phyloP scores from a whole-genome alignment of 495 filamentous ascomycete genomes.

The Hypoxylon lienhwacheense region DNA sequence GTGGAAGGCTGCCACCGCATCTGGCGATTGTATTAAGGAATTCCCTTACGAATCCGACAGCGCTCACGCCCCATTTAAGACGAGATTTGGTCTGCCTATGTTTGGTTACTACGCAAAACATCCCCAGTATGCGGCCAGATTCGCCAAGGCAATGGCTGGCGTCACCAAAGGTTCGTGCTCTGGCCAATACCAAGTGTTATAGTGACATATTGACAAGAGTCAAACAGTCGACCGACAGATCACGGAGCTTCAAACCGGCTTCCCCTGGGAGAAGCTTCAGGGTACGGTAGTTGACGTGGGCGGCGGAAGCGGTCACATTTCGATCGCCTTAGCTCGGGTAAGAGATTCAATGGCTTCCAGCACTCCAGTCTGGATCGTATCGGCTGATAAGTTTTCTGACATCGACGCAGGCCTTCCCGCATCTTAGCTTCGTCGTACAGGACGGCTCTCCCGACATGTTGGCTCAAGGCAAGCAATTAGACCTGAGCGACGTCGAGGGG shows the following conservation, averaged over 20 bases:
- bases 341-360: neutral
- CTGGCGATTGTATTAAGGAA: constrained; percentile 10
- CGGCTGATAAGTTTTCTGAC: too few species aligned
- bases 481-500: constrained; percentile 20
- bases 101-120: constrained; percentile 6
- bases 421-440: constrained; percentile 37
- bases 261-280: constrained; percentile 31
- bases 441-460: constrained; percentile 29
- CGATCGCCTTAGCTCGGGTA: constrained; percentile 27
- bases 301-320: constrained; percentile 31
- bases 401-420: constrained; percentile 24
- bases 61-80: neutral
- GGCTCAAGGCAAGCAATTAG: constrained; percentile 18
- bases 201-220: neutral
- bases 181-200: neutral
- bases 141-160: constrained; percentile 5
- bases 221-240: neutral
- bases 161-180: constrained; percentile 8
- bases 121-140: neutral
- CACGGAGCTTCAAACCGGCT: constrained; percentile 23
- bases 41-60: neutral
- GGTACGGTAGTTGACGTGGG: constrained; percentile 37
- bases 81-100: neutral
- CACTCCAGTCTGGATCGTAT: neutral
- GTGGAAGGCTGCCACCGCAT: neutral